Evolutionary conservation across 257 asterid genomes (phyloP).

Genomic region (Pogostemon cablin): DNA sequence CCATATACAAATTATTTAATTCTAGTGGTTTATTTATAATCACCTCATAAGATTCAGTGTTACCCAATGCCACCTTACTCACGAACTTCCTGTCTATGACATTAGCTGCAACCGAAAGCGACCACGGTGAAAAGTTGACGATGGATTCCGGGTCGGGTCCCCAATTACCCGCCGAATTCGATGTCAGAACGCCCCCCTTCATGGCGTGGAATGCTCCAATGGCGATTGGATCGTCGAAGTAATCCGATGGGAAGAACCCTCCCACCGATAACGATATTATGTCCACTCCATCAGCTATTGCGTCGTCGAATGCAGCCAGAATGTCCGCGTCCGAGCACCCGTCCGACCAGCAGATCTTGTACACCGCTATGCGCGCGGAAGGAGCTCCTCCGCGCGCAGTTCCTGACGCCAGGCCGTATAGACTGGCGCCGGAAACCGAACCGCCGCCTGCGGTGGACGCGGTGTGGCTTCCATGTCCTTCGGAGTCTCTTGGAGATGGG

Average conservation of each 20-base stretch:
- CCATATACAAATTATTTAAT: too few relatives aligned
- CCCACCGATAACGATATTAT: slow-evolving; percentile 46
- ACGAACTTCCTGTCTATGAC: slow-evolving; percentile 47
- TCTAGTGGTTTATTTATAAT: background rate
- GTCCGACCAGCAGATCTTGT: slow-evolving; percentile 61
- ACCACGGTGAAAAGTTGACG: slow-evolving; percentile 45
- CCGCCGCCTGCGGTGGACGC: slow-evolving; percentile 60
- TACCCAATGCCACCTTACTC: slow-evolving; percentile 36
- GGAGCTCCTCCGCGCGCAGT: slow-evolving; percentile 67
- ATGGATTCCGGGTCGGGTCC: slow-evolving; percentile 39
- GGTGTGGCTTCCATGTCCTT: slow-evolving; percentile 68
- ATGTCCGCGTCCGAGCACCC: slow-evolving; percentile 53
- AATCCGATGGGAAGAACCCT: slow-evolving; percentile 33
- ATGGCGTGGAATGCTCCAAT: slow-evolving; percentile 54
- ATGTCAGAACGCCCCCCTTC: slow-evolving; percentile 48
- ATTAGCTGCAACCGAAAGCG: slow-evolving; percentile 48
- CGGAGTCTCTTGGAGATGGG: slow-evolving; percentile 57
- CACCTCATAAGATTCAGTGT: slow-evolving; percentile 35
- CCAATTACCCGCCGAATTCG: slow-evolving; percentile 48
- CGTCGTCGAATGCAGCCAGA: slow-evolving; percentile 54
- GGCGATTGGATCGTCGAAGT: slow-evolving; percentile 46
- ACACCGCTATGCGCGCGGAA: slow-evolving; percentile 56
- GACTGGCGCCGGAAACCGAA: slow-evolving; percentile 42
- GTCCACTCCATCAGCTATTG: slow-evolving; percentile 51
- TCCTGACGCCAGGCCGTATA: slow-evolving; percentile 49